phyloP scores from a whole-genome alignment of 441 rosid species.

The Adansonia rubrostipa region DNA sequence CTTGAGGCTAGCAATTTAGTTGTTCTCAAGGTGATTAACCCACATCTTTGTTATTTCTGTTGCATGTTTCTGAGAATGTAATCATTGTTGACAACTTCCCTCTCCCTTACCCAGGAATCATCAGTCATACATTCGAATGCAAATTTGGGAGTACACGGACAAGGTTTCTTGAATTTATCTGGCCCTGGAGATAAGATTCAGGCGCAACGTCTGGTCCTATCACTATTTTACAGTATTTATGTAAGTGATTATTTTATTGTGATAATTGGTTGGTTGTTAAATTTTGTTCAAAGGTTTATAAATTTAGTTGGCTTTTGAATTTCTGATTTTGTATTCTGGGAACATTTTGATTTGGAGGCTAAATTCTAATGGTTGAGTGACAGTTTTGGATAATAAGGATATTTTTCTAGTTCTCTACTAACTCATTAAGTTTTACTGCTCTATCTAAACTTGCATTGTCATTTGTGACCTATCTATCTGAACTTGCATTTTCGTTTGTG shows the following conservation, averaged over 20 bases:
- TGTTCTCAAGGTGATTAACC: slow-evolving; percentile 80
- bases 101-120: slow-evolving; percentile 66
- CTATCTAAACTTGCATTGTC: background rate
- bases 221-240: slow-evolving; percentile 84
- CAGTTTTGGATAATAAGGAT: background rate
- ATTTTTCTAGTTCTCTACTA: background rate
- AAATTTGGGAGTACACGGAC: slow-evolving; percentile 95
- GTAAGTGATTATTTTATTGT: slow-evolving; percentile 55
- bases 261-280: background rate
- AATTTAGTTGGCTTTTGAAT: background rate
- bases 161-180: slow-evolving; percentile 92
- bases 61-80: slow-evolving; percentile 27
- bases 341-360: background rate
- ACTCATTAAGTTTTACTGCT: background rate
- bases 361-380: slow-evolving; percentile 12
- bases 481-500: background rate
- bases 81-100: background rate
- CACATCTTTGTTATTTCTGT: slow-evolving; percentile 16
- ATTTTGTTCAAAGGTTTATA: slow-evolving; percentile 33
- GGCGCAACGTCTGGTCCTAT: slow-evolving; percentile 93
- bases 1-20: slow-evolving; percentile 97
- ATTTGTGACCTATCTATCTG: background rate
- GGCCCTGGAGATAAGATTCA: slow-evolving; percentile 93
- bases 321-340: background rate
- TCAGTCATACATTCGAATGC: slow-evolving; percentile 96